Percentiles rank a stretch among this genome's conserved stretches.
These are phyloP conservation scores for Colletotrichum sp. DNA, from an alignment of 2,329 filamentous ascomycete species.

Conservation along the genomic window DNA sequence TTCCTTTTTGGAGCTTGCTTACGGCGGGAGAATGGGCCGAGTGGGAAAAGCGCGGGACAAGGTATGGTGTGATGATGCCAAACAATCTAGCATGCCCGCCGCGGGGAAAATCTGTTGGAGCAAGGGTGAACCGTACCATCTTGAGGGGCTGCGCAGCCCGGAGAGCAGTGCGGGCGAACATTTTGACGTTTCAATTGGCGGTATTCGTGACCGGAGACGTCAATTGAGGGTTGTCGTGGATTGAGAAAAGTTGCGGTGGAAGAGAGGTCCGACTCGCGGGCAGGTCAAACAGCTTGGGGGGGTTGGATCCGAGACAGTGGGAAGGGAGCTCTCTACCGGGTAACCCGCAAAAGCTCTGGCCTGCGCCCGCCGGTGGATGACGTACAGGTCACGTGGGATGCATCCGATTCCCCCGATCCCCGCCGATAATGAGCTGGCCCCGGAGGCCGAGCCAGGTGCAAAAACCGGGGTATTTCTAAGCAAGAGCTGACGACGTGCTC, in stretches of 20 bases:
- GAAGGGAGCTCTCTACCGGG: neutral
- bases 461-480: constrained; percentile 2
- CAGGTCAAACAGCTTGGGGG: neutral
- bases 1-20: neutral
- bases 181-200: constrained; percentile 39
- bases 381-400: constrained; percentile 20
- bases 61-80: neutral
- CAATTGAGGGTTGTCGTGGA: constrained; percentile 15
- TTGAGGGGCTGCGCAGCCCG: constrained; percentile 69
- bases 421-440: neutral
- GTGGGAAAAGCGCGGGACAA: neutral
- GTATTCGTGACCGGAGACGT: neutral
- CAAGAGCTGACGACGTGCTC: neutral
- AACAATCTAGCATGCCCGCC: neutral
- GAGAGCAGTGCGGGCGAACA: constrained; percentile 72
- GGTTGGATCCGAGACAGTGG: neutral
- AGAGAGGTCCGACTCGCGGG: neutral
- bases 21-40: neutral
- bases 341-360: neutral
- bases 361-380: constrained; percentile 1
- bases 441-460: neutral
- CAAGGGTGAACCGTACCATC: constrained; percentile 55
- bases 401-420: neutral
- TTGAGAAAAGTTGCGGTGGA: neutral
- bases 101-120: neutral